phyloP scores from a whole-genome alignment of 129 eudicot genomes.

The Helichrysum umbraculigerum region DNA sequence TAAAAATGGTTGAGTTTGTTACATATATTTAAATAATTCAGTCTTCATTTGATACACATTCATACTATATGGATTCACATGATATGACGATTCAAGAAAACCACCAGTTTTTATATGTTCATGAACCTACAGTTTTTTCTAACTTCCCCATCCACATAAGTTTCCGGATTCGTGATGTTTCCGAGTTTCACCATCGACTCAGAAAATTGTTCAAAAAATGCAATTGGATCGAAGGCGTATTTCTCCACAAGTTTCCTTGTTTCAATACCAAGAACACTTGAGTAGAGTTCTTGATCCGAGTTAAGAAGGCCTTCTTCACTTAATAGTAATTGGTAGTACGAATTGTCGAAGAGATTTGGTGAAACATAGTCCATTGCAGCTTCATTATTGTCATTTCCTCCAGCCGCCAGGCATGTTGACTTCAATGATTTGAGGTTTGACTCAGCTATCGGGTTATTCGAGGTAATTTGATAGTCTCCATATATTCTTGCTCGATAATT shows the following conservation, averaged over 20 bases:
- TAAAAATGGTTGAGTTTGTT: not conserved
- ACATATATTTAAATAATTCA: not conserved
- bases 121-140: constrained; percentile 82
- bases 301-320: constrained; percentile 72
- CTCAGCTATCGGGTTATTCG: constrained; percentile 40
- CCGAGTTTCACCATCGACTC: constrained; percentile 93
- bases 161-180: constrained; percentile 65
- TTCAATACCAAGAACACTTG: constrained; percentile 61
- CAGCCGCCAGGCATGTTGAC: constrained; percentile 57
- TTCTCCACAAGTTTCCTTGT: constrained; percentile 58
- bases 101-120: constrained; percentile 41
- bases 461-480: constrained; percentile 62
- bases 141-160: constrained; percentile 79
- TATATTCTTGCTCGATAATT: constrained; percentile 77
- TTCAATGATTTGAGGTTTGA: constrained; percentile 48
- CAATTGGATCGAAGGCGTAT: constrained; percentile 60
- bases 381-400: constrained; percentile 59
- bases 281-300: constrained; percentile 87
- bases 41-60: constrained; percentile 16
- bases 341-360: constrained; percentile 71
- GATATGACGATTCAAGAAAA: not conserved
- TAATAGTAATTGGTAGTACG: constrained; percentile 66
- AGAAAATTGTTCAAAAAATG: constrained; percentile 80
- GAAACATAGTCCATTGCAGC: constrained; percentile 66
- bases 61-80: not conserved